Base-by-base conservation (phyloP, 2,329 filamentous ascomycete genomes). In the Aspergillus caelatus region DNA sequence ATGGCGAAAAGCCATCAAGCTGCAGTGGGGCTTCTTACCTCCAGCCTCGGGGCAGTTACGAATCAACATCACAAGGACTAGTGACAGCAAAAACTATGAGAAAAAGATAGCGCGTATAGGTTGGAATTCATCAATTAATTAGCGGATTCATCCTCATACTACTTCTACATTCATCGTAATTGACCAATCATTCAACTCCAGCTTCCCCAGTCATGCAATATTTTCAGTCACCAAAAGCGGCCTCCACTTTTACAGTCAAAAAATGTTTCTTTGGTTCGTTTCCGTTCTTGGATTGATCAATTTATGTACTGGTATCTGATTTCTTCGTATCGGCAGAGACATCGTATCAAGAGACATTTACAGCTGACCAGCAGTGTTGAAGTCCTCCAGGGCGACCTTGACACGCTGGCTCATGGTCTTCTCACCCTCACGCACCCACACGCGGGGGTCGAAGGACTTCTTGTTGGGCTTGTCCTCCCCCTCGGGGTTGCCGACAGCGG, bases 381-480 rank as follows among this genome's bases (percentile, higher is more conserved):
- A 99, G 85, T 98, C 94, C 75, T 90, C 84, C 68, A 99, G 89
- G 65, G 91, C 94, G 79, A 89, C 88, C 72, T 87, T 78, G 70
- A 97, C 88, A 81, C 95, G 92, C 74, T 85, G 83, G 77, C 85
- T 87, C 95, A 98, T 99, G 77, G 91, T 93, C 89, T 97, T 96
- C 89, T 99, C 95, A 76, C 94, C 95, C 85, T 82, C 80, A 65
- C 94, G 91, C 67, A 97, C 92, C 94, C 94, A 97, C 78, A 97
- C 93, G 82, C 93, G 90, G 73, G 93, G 93, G 83, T 91, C 89
- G 74, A 91, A 93, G 84, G 85, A 90, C 85, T 97, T 98, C 92
- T 99, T 99, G 89, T 99, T 99, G 77, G 95, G 94, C 91, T 98
- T 98, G 84, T 97, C 92, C 23, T 88, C 89, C 65, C 94, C 94